Conservation (phyloP, 2,329 filamentous ascomycete species). For the Periconia digitata region DNA sequence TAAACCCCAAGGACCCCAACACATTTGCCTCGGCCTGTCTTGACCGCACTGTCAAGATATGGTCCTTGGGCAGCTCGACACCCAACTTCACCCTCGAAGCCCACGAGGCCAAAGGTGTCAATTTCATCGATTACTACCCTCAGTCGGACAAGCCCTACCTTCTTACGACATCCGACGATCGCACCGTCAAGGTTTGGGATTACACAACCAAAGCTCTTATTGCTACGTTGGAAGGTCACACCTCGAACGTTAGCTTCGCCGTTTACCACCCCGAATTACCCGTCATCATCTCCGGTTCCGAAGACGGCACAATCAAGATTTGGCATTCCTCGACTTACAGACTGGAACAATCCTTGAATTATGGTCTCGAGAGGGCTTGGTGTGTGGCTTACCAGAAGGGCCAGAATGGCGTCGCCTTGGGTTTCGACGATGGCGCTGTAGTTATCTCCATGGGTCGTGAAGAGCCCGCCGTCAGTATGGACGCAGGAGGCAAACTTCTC, state of each 20-base stretch:
- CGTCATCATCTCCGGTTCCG: constrained; percentile 95
- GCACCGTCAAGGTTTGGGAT: constrained; percentile 98
- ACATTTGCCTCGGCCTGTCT: constrained; percentile 92
- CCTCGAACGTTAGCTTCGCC: constrained; percentile 96
- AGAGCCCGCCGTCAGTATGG: constrained; percentile 97
- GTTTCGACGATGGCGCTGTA: constrained; percentile 96
- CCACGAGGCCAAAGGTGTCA: constrained; percentile 95
- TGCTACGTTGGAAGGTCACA: constrained; percentile 94
- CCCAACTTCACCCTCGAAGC: constrained; percentile 97
- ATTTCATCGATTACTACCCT: constrained; percentile 88
- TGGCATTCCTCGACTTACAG: constrained; percentile 99
- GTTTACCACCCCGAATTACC: constrained; percentile 97
- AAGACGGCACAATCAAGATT: constrained; percentile 96
- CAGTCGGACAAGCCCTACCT: constrained; percentile 77
- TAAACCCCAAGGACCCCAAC: constrained; percentile 85
- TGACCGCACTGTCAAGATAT: constrained; percentile 96
- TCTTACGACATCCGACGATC: constrained; percentile 93
- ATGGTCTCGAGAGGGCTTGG: constrained; percentile 94
- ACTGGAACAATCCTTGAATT: constrained; percentile 93
- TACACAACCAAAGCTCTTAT: constrained; percentile 98
- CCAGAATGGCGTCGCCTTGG: constrained; percentile 90
- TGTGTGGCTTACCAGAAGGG: constrained; percentile 95
- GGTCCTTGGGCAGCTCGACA: constrained; percentile 90
- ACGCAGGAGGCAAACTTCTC: constrained; percentile 90
- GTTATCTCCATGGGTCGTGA: constrained; percentile 97